Base-by-base conservation (phyloP, 768 basidiomycete genomes). In the Candolleomyces eurysporus region DNA sequence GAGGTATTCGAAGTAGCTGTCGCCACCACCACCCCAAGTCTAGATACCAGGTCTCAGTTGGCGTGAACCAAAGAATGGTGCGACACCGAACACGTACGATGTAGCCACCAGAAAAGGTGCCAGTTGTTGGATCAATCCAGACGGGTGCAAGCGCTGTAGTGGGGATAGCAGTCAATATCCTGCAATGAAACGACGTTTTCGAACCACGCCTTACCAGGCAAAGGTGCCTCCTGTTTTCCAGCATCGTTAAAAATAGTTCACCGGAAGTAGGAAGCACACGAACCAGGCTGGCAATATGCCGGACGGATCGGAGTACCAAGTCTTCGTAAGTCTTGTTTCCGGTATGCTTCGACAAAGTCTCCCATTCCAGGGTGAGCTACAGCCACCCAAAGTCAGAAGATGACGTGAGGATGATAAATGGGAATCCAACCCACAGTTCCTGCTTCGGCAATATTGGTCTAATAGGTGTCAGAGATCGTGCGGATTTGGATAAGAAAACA, bases 1-100 rank as follows among this genome's bases (percentile, higher is more conserved):
- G 59, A 90, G 78, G 66, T 91, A 91, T 69, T 92, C 90, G 62
- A 88, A 87, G 73, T 85, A 92, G 60, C 88, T 89, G 72, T 91
- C 90, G 0, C 84, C 85, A 31, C 87, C 88, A 52, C 85, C 91
- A n/a, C 86, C 83, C 89, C 89, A 83, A 6, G 79, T 75, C 80
- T 81, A 51, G n/a, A 42, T 9, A n/a, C 17, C 19, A 17, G 13
- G 14, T 13, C 48, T 11, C 49, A 48, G 7, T 8, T 30, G 51
- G 3, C 30, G 17, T 3, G 31, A 31, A 40, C 36, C 21, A 32
- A 50, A 6, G 45, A 42, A 10, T 32, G 7, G 16, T 17, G 26
- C 50, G 22, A 14, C 30, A 43, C 14, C 52, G 5, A 19, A n/a
- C 32, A 74, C 78, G 68, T 54, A 79, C 80, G 60, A 89, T 81